Base-by-base conservation (phyloP, 2,329 filamentous ascomycete genomes). In the Colletotrichum sansevieriae region DNA sequence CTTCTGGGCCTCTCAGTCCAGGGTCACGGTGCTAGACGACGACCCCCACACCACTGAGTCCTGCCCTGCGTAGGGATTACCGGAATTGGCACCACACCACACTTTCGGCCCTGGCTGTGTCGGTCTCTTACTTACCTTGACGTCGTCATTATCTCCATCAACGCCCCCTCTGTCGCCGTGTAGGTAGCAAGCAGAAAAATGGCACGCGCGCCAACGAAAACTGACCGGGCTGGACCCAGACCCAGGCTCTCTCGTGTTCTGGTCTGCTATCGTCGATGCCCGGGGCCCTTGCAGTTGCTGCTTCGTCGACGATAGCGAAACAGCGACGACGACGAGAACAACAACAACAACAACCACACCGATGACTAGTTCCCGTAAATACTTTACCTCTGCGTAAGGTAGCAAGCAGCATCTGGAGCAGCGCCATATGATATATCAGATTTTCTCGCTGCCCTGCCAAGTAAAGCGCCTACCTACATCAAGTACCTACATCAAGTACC, bases 161-260 rank as follows among this genome's bases (percentile, higher is more conserved):
- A 52, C 44, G 44, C 52, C 35, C 64, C 52, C 37, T 37, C 49
- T 33, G n/a, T 9, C 35, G 12, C 29, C 29, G 13, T 33, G 25
- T 4, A 8, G 9, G 25, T 4, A 8, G 9, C 22, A 41, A 22
- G 46, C 29, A 20, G 49, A 5, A 51, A 22, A 55, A 56, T 65
- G 55, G 65, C 62, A 61, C 65, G 55, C 65, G 65, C 55, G 22
- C 55, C 41, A 65, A 37, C 49, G 62, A 29, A 65, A 66, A 65
- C 62, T 56, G 66, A 57, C 62, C 51, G 56, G 62, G 62, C 66
- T 69, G 66, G 62, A 49, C 65, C 62, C 37, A 62, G 39, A 47
- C 63, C 61, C 58, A 43, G 46, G 22, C 41, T 33, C 46, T 61
- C 13, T 61, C 13, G 44, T 25, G 46, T 54, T 58, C 54, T 41